These are phyloP conservation scores for Liriodendron chinense DNA, from an alignment of 164 flowering plant species.

Conservation along the genomic window DNA sequence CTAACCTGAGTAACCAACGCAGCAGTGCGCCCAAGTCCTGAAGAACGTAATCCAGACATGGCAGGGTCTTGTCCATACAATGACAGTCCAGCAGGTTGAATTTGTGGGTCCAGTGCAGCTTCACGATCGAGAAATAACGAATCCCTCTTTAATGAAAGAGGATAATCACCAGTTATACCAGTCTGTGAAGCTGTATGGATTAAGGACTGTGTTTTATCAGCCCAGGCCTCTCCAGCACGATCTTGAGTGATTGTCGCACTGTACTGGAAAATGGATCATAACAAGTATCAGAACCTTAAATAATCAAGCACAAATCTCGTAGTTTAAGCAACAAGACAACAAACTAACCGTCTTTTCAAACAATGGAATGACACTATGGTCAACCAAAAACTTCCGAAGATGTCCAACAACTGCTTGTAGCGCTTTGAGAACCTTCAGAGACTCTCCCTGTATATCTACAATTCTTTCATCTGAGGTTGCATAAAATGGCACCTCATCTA, in stretches of 20 bases:
- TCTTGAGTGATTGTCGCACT: slow-evolving; percentile 53
- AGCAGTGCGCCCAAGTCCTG: slow-evolving; percentile 52
- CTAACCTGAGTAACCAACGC: slow-evolving; percentile 85
- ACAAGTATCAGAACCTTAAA: slow-evolving; percentile 3
- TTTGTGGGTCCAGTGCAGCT: slow-evolving; percentile 46
- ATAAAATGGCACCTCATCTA: slow-evolving; percentile 74
- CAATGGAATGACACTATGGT: slow-evolving; percentile 78
- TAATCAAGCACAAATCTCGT: neutral
- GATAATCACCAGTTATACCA: slow-evolving; percentile 44
- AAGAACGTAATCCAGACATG: slow-evolving; percentile 45
- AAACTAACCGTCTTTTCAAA: slow-evolving; percentile 81
- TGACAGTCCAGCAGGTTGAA: slow-evolving; percentile 45
- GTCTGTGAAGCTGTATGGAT: slow-evolving; percentile 38
- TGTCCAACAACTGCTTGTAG: slow-evolving; percentile 82
- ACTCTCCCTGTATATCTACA: slow-evolving; percentile 86
- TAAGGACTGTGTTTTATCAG: slow-evolving; percentile 38
- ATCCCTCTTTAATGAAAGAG: slow-evolving; percentile 54
- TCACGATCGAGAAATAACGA: slow-evolving; percentile 61
- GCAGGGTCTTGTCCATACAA: slow-evolving; percentile 67
- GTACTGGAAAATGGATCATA: slow-evolving; percentile 37
- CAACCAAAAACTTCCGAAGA: slow-evolving; percentile 88
- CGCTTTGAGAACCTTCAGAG: slow-evolving; percentile 71
- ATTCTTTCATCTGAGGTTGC: slow-evolving; percentile 77
- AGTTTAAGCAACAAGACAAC: neutral
- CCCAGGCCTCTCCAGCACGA: slow-evolving; percentile 43